A percentile compares a stretch with the other conserved stretches of the same genome.
These are phyloP conservation scores for Plasmodium blacklocki DNA, from an alignment of 169 alveolate genomes.

Conservation along the genomic window DNA sequence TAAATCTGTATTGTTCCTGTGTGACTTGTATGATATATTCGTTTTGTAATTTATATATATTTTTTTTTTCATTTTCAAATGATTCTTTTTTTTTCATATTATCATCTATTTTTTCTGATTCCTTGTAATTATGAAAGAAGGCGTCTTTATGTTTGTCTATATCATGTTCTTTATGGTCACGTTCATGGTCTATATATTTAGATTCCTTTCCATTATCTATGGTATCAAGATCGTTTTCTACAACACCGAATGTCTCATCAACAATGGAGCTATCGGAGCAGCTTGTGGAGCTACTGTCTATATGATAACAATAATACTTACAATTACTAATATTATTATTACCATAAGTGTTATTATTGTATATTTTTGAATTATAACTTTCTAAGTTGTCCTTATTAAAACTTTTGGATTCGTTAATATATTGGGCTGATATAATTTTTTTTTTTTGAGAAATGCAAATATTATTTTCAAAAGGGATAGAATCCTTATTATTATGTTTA, in stretches of 20 bases:
- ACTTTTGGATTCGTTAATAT: not conserved
- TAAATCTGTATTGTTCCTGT: not conserved
- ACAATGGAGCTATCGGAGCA: not conserved
- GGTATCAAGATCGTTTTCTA: no score
- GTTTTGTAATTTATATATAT: no score
- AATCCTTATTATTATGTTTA: not conserved
- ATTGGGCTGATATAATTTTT: not conserved
- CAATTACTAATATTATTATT: not conserved
- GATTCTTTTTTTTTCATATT: no score
- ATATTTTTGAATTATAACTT: not conserved
- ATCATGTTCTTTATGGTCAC: not conserved
- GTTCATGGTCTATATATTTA: not conserved
- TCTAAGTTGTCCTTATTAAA: not conserved
- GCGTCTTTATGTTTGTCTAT: no score
- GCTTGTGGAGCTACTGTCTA: not conserved
- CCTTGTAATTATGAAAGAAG: no score
- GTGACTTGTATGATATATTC: no score
- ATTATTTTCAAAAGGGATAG: not conserved
- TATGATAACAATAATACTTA: not conserved
- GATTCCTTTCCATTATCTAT: not conserved
- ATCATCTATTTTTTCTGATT: no score
- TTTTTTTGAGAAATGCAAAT: not conserved
- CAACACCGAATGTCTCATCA: no score
- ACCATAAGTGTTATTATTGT: not conserved
- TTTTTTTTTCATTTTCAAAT: no score